Conservation (phyloP, 2,329 filamentous ascomycete genomes). For the Fusarium sp. region DNA sequence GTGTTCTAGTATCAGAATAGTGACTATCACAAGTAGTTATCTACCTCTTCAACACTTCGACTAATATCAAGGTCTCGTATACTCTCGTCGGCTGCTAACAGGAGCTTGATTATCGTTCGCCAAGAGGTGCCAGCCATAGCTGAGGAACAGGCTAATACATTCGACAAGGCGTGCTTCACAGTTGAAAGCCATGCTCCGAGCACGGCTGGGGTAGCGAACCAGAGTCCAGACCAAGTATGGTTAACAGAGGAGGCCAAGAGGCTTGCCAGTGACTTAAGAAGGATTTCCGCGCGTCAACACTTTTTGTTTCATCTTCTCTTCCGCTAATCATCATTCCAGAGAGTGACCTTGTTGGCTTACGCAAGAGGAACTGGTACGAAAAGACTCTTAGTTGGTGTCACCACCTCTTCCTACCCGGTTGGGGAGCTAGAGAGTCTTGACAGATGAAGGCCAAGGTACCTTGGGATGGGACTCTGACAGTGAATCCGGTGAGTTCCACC, state of each 20-base stretch:
- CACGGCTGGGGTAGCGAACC: no score
- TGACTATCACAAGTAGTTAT: no score
- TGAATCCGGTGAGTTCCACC: no score
- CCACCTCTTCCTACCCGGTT: not conserved
- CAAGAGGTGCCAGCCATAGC: not conserved
- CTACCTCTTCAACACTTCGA: no score
- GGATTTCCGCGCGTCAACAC: not conserved
- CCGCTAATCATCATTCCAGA: not conserved
- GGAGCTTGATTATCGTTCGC: not conserved
- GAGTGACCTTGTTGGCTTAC: not conserved
- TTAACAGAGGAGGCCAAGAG: no score
- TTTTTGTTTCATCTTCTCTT: not conserved
- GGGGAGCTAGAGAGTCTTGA: not conserved
- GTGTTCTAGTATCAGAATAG: no score
- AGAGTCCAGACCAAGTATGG: no score
- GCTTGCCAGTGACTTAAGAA: not conserved
- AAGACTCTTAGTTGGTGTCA: not conserved
- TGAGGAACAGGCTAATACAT: not conserved
- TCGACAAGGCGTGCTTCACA: not conserved
- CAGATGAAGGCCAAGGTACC: not conserved
- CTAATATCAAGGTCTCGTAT: no score
- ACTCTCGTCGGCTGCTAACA: no score
- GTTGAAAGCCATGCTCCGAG: not conserved
- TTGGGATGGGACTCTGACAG: not conserved
- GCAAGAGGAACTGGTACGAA: not conserved